These are phyloP conservation scores for Plectosphaerella plurivora DNA, from an alignment of 2,329 filamentous ascomycete genomes.

Conservation along the genomic window DNA sequence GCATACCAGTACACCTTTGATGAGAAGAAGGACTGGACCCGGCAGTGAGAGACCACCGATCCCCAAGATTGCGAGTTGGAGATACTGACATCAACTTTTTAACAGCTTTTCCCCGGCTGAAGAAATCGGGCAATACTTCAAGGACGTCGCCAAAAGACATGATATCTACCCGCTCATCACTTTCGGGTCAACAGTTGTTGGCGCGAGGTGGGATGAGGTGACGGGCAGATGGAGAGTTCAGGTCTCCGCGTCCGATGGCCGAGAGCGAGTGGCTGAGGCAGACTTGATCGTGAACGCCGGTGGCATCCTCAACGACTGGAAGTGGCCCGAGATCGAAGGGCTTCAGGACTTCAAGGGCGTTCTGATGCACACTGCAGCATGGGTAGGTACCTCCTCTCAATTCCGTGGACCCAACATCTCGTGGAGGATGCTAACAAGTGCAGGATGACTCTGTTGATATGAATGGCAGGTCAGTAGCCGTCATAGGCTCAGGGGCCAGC, in stretches of 20 bases:
- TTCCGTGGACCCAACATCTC: background rate
- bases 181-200: slow-evolving; percentile 23
- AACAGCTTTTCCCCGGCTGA: background rate
- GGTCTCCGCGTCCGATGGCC: slow-evolving; percentile 13
- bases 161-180: background rate
- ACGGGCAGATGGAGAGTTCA: slow-evolving; percentile 36
- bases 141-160: background rate
- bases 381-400: background rate
- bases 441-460: slow-evolving; percentile 31
- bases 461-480: slow-evolving; percentile 29
- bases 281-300: slow-evolving; percentile 15
- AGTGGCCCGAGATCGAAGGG: slow-evolving; percentile 43
- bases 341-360: slow-evolving; percentile 39
- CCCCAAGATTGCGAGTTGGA: background rate
- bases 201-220: slow-evolving; percentile 39
- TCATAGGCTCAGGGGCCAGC: slow-evolving; percentile 26
- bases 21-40: slow-evolving; percentile 33
- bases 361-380: slow-evolving; percentile 28
- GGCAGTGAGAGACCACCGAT: slow-evolving; percentile 14
- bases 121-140: background rate
- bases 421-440: background rate
- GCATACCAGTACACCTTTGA: slow-evolving; percentile 38
- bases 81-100: background rate
- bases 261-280: background rate
- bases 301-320: slow-evolving; percentile 26